A percentile compares a stretch with the other conserved stretches of the same genome.
Evolutionary conservation across 2,329 filamentous ascomycete species (phyloP).

Genomic region (Kalaharituber pfeilii): DNA sequence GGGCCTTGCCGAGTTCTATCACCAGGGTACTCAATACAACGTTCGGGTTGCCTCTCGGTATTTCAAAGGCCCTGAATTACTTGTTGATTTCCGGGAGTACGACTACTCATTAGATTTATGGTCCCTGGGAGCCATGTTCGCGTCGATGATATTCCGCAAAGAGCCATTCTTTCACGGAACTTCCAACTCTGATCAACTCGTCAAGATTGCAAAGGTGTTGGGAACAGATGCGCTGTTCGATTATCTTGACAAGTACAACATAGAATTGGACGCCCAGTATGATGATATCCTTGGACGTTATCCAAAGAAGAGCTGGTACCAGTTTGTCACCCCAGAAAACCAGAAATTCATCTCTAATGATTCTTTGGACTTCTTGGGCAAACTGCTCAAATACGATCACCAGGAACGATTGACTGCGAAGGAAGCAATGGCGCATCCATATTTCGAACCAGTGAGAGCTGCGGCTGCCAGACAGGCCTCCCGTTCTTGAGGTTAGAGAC

Average conservation of each 20-base stretch:
- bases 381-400: constrained; percentile 90
- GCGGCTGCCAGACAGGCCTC: background rate
- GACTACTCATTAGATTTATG: constrained; percentile 99
- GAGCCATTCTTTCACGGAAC: constrained; percentile 99
- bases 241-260: constrained; percentile 98
- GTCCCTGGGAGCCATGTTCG: constrained; percentile 98
- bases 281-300: constrained; percentile 94
- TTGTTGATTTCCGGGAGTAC: constrained; percentile 98
- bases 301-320: constrained; percentile 95
- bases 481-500: background rate
- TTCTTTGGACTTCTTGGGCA: constrained; percentile 95
- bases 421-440: constrained; percentile 88
- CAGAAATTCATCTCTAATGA: constrained; percentile 93
- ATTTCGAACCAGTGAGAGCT: constrained; percentile 63
- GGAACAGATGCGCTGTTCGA: constrained; percentile 96
- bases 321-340: constrained; percentile 91
- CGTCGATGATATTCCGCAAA: constrained; percentile 98
- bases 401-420: constrained; percentile 96
- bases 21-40: constrained; percentile 95
- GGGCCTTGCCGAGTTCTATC: constrained; percentile 97
- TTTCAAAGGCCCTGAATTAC: constrained; percentile 91
- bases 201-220: constrained; percentile 97
- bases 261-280: constrained; percentile 93
- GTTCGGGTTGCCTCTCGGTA: constrained; percentile 92
- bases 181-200: constrained; percentile 93